phyloP scores from a whole-genome alignment of 306 rosid species.

The Spatholobus suberectus region DNA sequence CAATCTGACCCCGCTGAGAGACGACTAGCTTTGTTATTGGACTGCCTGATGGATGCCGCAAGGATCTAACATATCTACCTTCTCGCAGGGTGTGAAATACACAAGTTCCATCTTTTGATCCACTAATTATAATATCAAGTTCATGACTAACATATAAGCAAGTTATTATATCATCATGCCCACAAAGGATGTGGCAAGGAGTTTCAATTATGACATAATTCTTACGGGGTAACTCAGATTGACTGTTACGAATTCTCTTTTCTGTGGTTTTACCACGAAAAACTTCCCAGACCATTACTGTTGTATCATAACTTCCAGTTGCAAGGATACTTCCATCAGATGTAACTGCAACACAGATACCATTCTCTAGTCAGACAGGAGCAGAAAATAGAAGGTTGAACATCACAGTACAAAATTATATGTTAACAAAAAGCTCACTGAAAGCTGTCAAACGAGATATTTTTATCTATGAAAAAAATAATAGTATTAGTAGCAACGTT shows the following conservation, averaged over 20 bases:
- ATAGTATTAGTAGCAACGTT: not conserved
- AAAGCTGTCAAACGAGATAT: conserved; percentile 14
- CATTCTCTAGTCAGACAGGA: conserved; percentile 38
- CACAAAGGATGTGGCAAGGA: conserved; percentile 94
- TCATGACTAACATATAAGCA: conserved; percentile 84
- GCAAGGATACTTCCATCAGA: conserved; percentile 97
- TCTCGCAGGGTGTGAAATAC: conserved; percentile 88
- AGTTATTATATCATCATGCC: conserved; percentile 94
- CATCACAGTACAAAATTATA: conserved; percentile 1
- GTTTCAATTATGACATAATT: conserved; percentile 81
- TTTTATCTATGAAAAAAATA: not conserved
- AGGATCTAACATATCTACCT: conserved; percentile 94
- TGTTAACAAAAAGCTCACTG: conserved; percentile 1
- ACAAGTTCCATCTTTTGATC: conserved; percentile 97
- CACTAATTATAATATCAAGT: conserved; percentile 97
- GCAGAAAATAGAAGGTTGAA: conserved; percentile 16
- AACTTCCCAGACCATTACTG: conserved; percentile 98
- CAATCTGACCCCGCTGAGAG: conserved; percentile 83
- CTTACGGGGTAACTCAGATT: conserved; percentile 80
- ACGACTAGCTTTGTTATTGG: conserved; percentile 89
- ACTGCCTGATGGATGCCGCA: conserved; percentile 83
- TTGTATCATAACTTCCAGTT: conserved; percentile 97
- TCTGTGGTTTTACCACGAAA: conserved; percentile 73
- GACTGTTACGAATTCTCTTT: conserved; percentile 73
- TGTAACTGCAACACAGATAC: conserved; percentile 76